Evolutionary conservation across 345 rosid genomes (phyloP), one percentile per base, ranked within the genome.

Genomic region (Dipteronia sinensis): DNA sequence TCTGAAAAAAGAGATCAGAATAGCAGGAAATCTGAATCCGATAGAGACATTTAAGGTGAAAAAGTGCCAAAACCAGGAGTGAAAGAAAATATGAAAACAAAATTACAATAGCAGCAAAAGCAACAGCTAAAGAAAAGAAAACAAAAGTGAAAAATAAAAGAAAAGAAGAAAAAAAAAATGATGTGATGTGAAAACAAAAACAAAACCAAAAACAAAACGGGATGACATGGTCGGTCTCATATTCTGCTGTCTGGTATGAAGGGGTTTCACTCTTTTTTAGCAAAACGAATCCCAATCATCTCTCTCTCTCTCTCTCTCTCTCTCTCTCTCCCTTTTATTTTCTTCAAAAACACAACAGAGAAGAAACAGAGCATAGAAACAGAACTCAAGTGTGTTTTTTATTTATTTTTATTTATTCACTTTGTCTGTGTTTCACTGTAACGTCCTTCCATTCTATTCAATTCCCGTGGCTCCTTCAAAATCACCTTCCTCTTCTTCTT

Each of bases 211-310:
- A 34, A 56, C 76, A 80, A 82, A 80, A 82, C 75, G 66, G 69
- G 82, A 78, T 75, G 82, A 78, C 75, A 77, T 55, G 61, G 62
- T 78, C 72, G 71, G 83, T 81, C 82, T 77, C 76, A 76, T 82
- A 79, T 82, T 80, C 81, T 83, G 89, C 82, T 85, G 91, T 89
- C 88, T 85, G 91, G 88, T 81, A 85, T 85, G 79, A 76, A 77
- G 89, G 85, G 84, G 73, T 46, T 73, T 78, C 80, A 23, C 49
- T n/a, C 69, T 16, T 23, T 65, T 73, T 55, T 59, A 51, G 13
- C 63, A 47, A 31, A 38, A 22, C 27, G 65, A 69, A 76, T 76
- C 78, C 70, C 78, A 61, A 75, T 68, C 76, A 74, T 58, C 22
- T 66, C 64, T 42, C 46, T 42, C 46, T 1, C 34, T 76, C 12